Base-by-base conservation (phyloP, 331 rosid genomes). In the Phaseolus coccineus region DNA sequence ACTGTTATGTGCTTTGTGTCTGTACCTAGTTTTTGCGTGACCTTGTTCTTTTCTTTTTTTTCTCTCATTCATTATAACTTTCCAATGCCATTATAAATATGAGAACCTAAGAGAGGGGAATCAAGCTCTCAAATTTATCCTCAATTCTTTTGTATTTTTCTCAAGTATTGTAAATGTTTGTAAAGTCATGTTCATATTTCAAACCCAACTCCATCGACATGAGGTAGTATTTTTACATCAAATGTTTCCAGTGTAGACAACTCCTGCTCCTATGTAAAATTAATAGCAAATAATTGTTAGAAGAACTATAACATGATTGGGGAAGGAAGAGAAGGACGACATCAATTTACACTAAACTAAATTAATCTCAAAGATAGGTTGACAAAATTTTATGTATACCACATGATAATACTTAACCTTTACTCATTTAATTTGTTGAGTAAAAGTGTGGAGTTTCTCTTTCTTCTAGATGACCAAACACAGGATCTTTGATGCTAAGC, bases 101-200 rank as follows among this genome's bases (percentile, higher is more conserved):
- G 37, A 33, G 37, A 33, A 33, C 37, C 5, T 33, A 33, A 3
- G 6, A 33, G 37, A 33, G 37, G 37, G 5, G 37, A 35, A 4
- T 35, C 6, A 35, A 35, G 39, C 5, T 35, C 39, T 4, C 39
- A 19, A 19, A 19, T 19, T 19, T 19, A 19, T 19, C 22, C 22
- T 19, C 22, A 19, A 19, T 19, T 19, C 22, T 19, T 19, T 19
- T 19, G 22, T 19, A 19, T 19, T 19, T 19, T 19, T 19, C 22
- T 19, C 22, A 19, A 19, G 22, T 19, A 19, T 19, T 35, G 39
- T 35, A 35, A 56, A 35, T 55, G 22, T 72, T 55, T 55, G 30
- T 33, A 30, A 63, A 37, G 47, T 53, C 70, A 50, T 73, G 37
- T 78, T 65, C 57, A 83, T 71, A 77, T 28, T 66, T 70, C 30